These are phyloP conservation scores for Cladochytrium replicatum DNA, from an alignment of 192 early-diverging fungal genomes.

Conservation along the genomic window DNA sequence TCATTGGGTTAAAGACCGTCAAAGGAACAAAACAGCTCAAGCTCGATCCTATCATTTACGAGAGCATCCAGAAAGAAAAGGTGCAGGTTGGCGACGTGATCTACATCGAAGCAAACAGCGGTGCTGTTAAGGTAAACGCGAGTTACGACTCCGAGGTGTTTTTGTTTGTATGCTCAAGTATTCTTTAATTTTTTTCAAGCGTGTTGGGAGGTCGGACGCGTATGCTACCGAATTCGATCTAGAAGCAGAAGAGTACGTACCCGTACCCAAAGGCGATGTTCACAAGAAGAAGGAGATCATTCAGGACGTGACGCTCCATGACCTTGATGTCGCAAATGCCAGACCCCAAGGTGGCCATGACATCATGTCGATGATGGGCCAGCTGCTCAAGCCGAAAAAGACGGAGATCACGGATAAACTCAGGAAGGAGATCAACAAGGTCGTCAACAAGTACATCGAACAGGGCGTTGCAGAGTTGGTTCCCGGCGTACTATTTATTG, in stretches of 20 bases:
- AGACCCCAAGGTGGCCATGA: conserved; percentile 95
- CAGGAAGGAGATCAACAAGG: conserved; percentile 96
- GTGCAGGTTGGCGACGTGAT: conserved; percentile 95
- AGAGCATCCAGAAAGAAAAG: conserved; percentile 94
- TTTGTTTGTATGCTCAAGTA: background rate
- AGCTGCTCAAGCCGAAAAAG: conserved; percentile 97
- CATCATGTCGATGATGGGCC: conserved; percentile 97
- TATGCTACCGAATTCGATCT: conserved; percentile 98
- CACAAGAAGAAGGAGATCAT: conserved; percentile 99
- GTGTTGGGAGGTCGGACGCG: conserved; percentile 94
- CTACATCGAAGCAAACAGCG: conserved; percentile 95
- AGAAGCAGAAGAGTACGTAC: conserved; percentile 97
- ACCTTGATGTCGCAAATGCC: conserved; percentile 95
- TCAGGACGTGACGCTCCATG: conserved; percentile 95
- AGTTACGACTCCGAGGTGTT: too few species aligned
- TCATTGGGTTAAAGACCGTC: conserved; percentile 94
- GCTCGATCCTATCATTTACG: conserved; percentile 94
- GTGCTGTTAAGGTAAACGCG: conserved; percentile 95
- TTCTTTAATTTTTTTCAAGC: too few species aligned
- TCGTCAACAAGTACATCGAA: conserved; percentile 97
- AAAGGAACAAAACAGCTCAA: conserved; percentile 98
- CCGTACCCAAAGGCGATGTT: conserved; percentile 95
- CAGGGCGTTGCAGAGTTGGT: conserved; percentile 95
- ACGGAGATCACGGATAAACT: conserved; percentile 99
- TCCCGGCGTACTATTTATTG: conserved; percentile 96